Evolutionary conservation across 2,329 filamentous ascomycete genomes (phyloP).

Genomic region (Fusarium siculi): DNA sequence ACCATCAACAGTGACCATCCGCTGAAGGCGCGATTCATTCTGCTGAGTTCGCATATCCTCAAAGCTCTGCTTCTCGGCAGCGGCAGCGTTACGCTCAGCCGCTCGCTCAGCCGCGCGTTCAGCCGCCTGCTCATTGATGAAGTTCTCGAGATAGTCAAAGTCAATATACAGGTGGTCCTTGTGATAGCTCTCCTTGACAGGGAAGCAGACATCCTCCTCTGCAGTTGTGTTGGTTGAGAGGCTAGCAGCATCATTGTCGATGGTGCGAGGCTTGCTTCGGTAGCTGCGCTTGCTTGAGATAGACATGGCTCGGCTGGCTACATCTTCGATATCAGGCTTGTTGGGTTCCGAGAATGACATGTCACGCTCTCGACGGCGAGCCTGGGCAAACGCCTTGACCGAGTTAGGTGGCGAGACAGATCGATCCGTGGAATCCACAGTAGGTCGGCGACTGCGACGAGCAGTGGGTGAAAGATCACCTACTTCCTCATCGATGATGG

Average conservation of each 20-base stretch:
- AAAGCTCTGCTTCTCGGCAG: conserved; percentile 44
- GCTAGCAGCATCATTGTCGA: conserved; percentile 71
- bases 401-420: conserved; percentile 93
- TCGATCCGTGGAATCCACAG: conserved; percentile 68
- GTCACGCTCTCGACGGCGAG: conserved; percentile 84
- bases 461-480: conserved; percentile 57
- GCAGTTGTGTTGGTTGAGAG: conserved; percentile 75
- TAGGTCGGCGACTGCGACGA: conserved; percentile 63
- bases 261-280: conserved; percentile 67
- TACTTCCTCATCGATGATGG: conserved; percentile 79
- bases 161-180: conserved; percentile 86
- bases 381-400: conserved; percentile 95
- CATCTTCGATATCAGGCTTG: conserved; percentile 54
- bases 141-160: conserved; percentile 93
- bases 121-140: conserved; percentile 71
- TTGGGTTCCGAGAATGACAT: conserved; percentile 64
- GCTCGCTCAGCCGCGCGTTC: conserved; percentile 55
- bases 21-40: conserved; percentile 43
- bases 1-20: conserved; percentile 64
- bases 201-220: conserved; percentile 91
- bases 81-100: conserved; percentile 61
- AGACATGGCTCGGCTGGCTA: conserved; percentile 77
- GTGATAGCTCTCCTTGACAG: conserved; percentile 72
- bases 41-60: conserved; percentile 48
- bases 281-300: conserved; percentile 71